Conservation (phyloP, 2,329 filamentous ascomycete species). For the Xylogone sp. region DNA sequence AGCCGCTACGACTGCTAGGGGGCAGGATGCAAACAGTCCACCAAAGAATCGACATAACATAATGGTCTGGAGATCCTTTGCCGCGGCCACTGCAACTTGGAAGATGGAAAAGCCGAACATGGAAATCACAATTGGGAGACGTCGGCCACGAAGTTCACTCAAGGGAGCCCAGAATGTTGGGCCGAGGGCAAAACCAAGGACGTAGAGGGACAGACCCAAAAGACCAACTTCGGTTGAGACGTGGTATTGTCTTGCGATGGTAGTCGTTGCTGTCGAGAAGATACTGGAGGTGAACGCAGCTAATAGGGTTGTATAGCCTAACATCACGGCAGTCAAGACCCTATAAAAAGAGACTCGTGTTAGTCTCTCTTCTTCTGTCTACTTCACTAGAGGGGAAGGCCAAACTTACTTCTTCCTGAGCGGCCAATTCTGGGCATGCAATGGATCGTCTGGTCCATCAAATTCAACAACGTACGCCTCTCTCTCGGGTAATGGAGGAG, state of each 20-base stretch:
- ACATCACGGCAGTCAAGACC: constrained; percentile 59
- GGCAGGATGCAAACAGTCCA: constrained; percentile 68
- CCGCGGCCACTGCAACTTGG: constrained; percentile 60
- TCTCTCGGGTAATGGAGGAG: constrained; percentile 62
- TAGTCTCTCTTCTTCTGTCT: constrained; percentile 38
- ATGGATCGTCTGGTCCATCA: constrained; percentile 75
- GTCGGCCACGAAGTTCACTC: constrained; percentile 67
- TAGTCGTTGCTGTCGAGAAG: constrained; percentile 62
- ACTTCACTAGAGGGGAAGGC: constrained; percentile 34
- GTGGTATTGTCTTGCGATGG: constrained; percentile 53
- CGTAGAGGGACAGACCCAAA: constrained; percentile 65
- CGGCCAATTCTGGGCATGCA: constrained; percentile 87
- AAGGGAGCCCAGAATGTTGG: constrained; percentile 71
- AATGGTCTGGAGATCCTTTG: constrained; percentile 66
- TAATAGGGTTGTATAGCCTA: constrained; percentile 70
- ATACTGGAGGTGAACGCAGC: constrained; percentile 72
- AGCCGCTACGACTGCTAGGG: constrained; percentile 65
- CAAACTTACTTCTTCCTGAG: constrained; percentile 66
- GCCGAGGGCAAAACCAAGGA: constrained; percentile 69
- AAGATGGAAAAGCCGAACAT: constrained; percentile 70
- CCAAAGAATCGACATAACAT: constrained; percentile 70
- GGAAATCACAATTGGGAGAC: constrained; percentile 54
- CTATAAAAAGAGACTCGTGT: constrained; percentile 32
- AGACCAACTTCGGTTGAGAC: constrained; percentile 61
- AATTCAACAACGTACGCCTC: constrained; percentile 85